Evolutionary conservation across 768 basidiomycete species (phyloP), one percentile per base, ranked within the genome.

Genomic region (Calvatia gigantea): DNA sequence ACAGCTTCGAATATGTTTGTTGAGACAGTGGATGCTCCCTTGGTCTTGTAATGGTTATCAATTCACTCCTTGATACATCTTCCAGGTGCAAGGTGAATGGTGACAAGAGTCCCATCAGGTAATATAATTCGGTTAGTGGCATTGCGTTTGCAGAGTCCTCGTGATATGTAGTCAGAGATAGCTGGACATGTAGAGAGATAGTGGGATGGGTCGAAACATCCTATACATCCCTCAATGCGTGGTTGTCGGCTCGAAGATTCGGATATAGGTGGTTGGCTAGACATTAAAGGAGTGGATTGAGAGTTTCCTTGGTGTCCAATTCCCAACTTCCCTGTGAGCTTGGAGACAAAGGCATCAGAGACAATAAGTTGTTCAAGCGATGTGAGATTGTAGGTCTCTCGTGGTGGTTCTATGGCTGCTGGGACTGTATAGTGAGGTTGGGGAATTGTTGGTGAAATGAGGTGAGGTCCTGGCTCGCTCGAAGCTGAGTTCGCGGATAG

Each of bases 11-110:
- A 15, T 0, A 57, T 21, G 27, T 61, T 51, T 6, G 53, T 39
- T 3, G 56, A 39, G 1, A 60, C 51, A 11, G 44, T 45, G 4
- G 32, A 17, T 23, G 6, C 12, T 11, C 14, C 28, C 35, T 42
- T 42, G 3, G 32, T 25, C 19, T 25, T 45, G 4, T 44, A 17
- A 56, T 57, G 58, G 15, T 58, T 61, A 41, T 61, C 52, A 29
- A 58, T 14, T 1, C 31, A 28, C 46, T 56, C 57, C 8, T 39
- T 43, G 12, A 57, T 43, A 23, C 44, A 45, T n/a, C 19, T 25
- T 21, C 56, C 51, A 1, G 48, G 17, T 0, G 39, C 45, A n/a
- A 41, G 6, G 17, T 19, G 14, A 6, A 14, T 23, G n/a, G 29
- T 56, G 17, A 51, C 51, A 11, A 38, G 25, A 21, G 32, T 51